Percentiles rank a stretch among this genome's conserved stretches.
phyloP scores from a whole-genome alignment of 257 asterid species.

The Nicotiana obtusifolia region DNA sequence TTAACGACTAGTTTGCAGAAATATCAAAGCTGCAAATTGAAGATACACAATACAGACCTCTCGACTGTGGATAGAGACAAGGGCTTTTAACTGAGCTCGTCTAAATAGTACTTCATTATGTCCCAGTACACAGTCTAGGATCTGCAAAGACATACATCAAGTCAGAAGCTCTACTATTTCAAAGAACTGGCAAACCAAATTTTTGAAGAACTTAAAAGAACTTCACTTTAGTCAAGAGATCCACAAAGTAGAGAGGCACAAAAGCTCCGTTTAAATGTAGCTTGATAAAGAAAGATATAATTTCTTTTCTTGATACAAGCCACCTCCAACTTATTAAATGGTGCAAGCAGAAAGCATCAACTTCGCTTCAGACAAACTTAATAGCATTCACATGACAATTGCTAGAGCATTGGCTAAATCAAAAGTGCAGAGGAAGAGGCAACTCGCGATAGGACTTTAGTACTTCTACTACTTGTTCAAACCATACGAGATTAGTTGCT shows the following conservation, averaged over 20 bases:
- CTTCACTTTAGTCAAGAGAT: background rate
- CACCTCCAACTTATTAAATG: background rate
- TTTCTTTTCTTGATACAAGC: background rate
- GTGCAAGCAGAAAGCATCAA: background rate
- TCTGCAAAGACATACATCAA: slow-evolving; percentile 28
- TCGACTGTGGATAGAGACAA: slow-evolving; percentile 84
- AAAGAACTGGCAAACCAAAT: background rate
- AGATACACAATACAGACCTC: slow-evolving; percentile 42
- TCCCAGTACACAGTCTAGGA: slow-evolving; percentile 82
- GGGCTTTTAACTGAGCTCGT: slow-evolving; percentile 95
- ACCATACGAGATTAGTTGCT: background rate
- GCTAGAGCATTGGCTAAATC: background rate
- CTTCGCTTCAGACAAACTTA: background rate
- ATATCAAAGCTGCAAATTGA: background rate
- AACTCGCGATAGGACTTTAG: background rate
- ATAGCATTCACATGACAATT: background rate
- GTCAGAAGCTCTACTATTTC: background rate
- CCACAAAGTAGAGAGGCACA: background rate
- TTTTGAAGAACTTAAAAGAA: background rate
- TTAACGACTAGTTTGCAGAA: background rate
- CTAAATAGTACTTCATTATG: slow-evolving; percentile 87
- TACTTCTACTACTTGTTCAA: background rate
- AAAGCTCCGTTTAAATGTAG: background rate
- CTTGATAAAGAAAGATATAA: background rate
- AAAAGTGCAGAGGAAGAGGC: background rate